Base-by-base conservation (phyloP, 352 stramenopile species). In the Phytopythium cucurbitacearum region DNA sequence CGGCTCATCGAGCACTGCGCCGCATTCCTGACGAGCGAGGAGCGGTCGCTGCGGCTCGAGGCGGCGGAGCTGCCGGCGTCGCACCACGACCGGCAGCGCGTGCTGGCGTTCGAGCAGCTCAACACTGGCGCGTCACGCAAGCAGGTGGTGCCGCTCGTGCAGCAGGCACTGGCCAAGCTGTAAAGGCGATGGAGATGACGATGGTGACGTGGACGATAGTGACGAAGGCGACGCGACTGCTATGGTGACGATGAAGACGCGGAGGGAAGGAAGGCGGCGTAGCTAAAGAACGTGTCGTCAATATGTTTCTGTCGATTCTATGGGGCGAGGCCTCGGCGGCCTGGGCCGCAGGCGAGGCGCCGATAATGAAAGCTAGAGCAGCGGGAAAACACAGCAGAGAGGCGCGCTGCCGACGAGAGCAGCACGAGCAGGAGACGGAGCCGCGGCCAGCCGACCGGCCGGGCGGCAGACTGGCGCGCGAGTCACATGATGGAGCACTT, bases 401-500 rank as follows among this genome's bases (percentile, higher is more conserved):
- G 21, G 2, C 21, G 21, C 21, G 21, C 21, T 28, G 21, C 21
- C 21, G 21, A 28, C 21, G 21, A 2, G 21, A 28, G 21, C 21
- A 28, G 21, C 21, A 28, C 21, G 21, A 28, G 21, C 21, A 28
- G 21, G 21, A 28, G 21, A 28, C 21, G 21, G 21, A 28, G 21
- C 21, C 21, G 21, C 21, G 21, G 21, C 21, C 21, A 28, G 21
- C 21, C 21, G 21, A 28, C 21, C 21, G 21, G 21, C 21, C 21
- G 21, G 21, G 21, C 21, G 21, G 21, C 21, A 28, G 21, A 28
- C 21, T 28, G 21, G 21, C 21, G 15, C 28, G 44, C 28, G 28
- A 4, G 10, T 87, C 67, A 95, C 86, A 94, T 94, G 65, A 95
- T 91, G 51, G 61, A 51, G 67, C 86, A 95, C 65, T 90, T 90